Conservation (phyloP, 306 rosid genomes). For the Quercus engelmannii region DNA sequence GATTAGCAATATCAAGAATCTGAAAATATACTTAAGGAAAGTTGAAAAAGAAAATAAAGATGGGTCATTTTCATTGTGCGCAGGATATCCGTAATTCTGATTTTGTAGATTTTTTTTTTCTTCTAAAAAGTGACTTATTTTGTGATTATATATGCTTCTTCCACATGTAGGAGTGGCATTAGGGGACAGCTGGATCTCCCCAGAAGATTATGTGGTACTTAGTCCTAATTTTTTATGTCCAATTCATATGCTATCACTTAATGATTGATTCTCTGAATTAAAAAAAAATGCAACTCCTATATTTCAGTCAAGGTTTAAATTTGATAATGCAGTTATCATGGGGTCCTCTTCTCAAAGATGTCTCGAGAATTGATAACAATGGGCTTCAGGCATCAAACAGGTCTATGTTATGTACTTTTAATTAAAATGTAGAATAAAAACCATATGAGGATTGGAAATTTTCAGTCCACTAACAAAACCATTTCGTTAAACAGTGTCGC, state of each 20-base stretch:
- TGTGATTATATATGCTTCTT: not conserved
- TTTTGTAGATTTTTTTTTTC: no score
- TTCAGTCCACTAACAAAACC: slow-evolving; percentile 12
- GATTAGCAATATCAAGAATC: not conserved
- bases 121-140: not conserved
- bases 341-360: slow-evolving; percentile 93
- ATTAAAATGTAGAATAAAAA: not conserved
- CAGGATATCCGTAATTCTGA: not conserved
- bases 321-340: slow-evolving; percentile 62
- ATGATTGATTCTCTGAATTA: not conserved
- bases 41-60: not conserved
- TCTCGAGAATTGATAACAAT: slow-evolving; percentile 66
- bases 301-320: not conserved
- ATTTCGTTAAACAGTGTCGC: slow-evolving; percentile 53
- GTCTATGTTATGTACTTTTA: slow-evolving; percentile 20
- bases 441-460: not conserved
- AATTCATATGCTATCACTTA: not conserved
- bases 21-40: not conserved
- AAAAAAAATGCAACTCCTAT: not conserved
- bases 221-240: not conserved
- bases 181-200: slow-evolving; percentile 97
- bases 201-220: slow-evolving; percentile 81
- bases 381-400: slow-evolving; percentile 57
- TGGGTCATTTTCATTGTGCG: not conserved
- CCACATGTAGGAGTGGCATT: slow-evolving; percentile 70